Percentiles rank a stretch among this genome's conserved stretches.
These are phyloP conservation scores for Pestalotiopsis sp. DNA, from an alignment of 2,329 filamentous ascomycete species.

Conservation along the genomic window DNA sequence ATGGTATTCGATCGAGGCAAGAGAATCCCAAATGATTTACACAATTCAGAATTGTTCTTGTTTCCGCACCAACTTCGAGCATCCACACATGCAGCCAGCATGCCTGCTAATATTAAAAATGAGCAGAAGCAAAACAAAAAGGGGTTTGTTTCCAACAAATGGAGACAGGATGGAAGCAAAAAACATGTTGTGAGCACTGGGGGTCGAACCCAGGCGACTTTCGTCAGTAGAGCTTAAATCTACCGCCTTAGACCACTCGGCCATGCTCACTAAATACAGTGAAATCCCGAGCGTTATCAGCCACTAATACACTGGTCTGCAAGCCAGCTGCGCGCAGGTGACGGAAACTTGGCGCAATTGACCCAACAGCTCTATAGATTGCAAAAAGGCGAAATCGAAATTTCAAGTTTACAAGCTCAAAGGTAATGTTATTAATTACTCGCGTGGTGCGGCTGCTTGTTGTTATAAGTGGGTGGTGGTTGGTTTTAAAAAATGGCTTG, in stretches of 20 bases:
- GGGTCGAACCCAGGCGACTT: not conserved
- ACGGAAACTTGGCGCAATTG: no score
- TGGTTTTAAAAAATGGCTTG: no score
- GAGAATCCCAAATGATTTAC: not conserved
- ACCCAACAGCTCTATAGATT: no score
- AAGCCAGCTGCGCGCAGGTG: no score
- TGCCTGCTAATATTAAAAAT: no score
- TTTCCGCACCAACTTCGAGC: no score
- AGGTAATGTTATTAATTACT: no score
- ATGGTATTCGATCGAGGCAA: not conserved
- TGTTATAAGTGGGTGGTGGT: no score
- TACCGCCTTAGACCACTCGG: not conserved
- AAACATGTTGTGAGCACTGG: not conserved
- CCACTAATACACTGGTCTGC: not conserved
- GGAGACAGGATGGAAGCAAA: not conserved
- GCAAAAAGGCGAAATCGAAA: no score
- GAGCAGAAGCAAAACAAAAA: not conserved
- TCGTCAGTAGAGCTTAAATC: not conserved
- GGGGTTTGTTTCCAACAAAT: not conserved
- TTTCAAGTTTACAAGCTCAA: no score
- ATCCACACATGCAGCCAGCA: no score
- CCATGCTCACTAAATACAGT: not conserved
- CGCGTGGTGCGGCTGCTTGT: no score
- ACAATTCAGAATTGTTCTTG: not conserved
- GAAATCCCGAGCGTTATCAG: not conserved